phyloP scores from a whole-genome alignment of 1,139 yeast species.

The Casaregolazyma lundiana region DNA sequence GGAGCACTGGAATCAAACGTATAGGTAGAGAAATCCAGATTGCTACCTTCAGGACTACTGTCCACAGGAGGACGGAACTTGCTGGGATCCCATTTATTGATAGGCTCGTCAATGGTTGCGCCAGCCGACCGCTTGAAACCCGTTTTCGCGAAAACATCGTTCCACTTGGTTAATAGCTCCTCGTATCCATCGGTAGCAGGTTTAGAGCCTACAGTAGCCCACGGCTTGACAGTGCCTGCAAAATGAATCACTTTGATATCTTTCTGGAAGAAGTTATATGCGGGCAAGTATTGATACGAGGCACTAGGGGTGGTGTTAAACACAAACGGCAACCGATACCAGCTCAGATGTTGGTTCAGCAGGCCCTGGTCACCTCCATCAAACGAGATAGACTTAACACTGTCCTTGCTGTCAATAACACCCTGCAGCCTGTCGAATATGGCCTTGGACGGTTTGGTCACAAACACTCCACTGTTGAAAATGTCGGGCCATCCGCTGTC shows the following conservation, averaged over 20 bases:
- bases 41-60: conserved; percentile 39
- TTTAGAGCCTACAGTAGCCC: conserved; percentile 40
- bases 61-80: conserved; percentile 38
- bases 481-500: conserved; percentile 96
- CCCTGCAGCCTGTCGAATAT: conserved; percentile 44
- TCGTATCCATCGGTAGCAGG: conserved; percentile 1
- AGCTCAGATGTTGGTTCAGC: conserved; percentile 67
- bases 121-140: conserved; percentile 5
- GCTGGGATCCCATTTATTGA: conserved; percentile 41
- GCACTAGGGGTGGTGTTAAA: conserved; percentile 82
- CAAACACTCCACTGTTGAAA: conserved; percentile 84
- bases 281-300: conserved; percentile 81
- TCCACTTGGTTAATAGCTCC: conserved; percentile 17
- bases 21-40: conserved; percentile 22
- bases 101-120: conserved; percentile 25
- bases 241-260: conserved; percentile 68
- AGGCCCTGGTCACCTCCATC: conserved; percentile 98
- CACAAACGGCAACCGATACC: conserved; percentile 73
- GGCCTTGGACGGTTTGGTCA: conserved; percentile 52
- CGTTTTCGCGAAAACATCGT: conserved; percentile 9
- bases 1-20: conserved; percentile 25
- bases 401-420: conserved; percentile 26
- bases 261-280: conserved; percentile 54
- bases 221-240: conserved; percentile 79
- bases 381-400: conserved; percentile 46